phyloP scores from a whole-genome alignment of 192 early-diverging fungal species.

The Podila epicladia region DNA sequence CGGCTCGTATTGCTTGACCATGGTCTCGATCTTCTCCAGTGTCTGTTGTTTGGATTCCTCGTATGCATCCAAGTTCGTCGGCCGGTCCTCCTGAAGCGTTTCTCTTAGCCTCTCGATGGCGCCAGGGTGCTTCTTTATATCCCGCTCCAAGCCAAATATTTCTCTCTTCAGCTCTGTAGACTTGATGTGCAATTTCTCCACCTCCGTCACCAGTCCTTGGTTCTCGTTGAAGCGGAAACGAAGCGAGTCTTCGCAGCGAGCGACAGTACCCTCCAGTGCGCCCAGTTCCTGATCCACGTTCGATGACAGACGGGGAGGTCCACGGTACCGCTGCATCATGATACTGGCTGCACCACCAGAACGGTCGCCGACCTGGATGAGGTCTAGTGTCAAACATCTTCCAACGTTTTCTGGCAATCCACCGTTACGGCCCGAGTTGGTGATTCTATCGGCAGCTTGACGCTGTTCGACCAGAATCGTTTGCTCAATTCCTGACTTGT shows the following conservation, averaged over 20 bases:
- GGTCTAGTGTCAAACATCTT: conserved; percentile 66
- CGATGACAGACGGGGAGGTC: conserved; percentile 40
- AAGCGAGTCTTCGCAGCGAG: conserved; percentile 30
- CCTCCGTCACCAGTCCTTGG: conserved; percentile 5
- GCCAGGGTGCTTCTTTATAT: conserved; percentile 10
- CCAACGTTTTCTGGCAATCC: conserved; percentile 70
- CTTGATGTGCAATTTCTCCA: conserved; percentile 1
- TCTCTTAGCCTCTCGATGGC: conserved; percentile 14
- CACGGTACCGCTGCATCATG: conserved; percentile 44
- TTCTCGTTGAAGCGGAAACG: conserved; percentile 38
- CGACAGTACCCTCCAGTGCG: conserved; percentile 41
- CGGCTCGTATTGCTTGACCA: conserved; percentile 68
- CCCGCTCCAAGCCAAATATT: conserved; percentile 11
- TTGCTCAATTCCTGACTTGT: conserved; percentile 71
- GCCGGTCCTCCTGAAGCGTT: conserved; percentile 62
- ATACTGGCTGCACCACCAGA: conserved; percentile 50
- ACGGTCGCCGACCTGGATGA: conserved; percentile 68
- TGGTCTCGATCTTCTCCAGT: conserved; percentile 61
- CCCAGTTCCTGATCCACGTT: conserved; percentile 54
- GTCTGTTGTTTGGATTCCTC: conserved; percentile 61
- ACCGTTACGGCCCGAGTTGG: conserved; percentile 47
- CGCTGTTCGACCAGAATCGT: conserved; percentile 72
- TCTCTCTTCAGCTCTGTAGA: conserved; percentile 8
- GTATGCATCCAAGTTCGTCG: conserved; percentile 67
- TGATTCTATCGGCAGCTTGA: conserved; percentile 58